phyloP scores from a whole-genome alignment of 129 eudicot genomes.

The Oenanthe sinensis region DNA sequence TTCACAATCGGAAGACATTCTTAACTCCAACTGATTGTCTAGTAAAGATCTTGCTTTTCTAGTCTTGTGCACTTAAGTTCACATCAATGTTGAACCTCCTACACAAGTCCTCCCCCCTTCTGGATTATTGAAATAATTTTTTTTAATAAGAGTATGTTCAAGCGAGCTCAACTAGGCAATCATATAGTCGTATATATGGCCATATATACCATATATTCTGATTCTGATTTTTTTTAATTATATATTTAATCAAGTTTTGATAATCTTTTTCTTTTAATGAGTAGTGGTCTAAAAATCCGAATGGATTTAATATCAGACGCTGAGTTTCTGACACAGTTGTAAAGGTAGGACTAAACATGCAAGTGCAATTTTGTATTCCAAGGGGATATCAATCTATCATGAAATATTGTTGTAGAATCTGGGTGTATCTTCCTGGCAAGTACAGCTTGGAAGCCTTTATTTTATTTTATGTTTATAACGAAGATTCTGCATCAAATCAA shows the following conservation, averaged over 20 bases:
- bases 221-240: background rate
- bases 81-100: background rate
- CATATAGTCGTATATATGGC: background rate
- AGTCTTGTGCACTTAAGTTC: background rate
- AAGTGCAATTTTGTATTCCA: too few species aligned
- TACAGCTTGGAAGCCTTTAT: background rate
- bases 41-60: background rate
- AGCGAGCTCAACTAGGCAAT: background rate
- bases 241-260: background rate
- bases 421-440: background rate
- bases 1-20: background rate
- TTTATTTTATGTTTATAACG: too few species aligned
- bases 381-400: background rate
- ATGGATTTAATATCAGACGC: background rate
- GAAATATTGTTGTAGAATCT: background rate
- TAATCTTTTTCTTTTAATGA: background rate
- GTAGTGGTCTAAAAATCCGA: background rate
- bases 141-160: background rate
- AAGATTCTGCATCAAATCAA: background rate
- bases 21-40: background rate
- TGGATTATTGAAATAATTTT: background rate
- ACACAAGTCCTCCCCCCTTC: background rate
- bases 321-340: too few species aligned
- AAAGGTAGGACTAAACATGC: too few species aligned
- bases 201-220: too few species aligned